Percentiles rank a stretch among this genome's conserved stretches.
Conservation (phyloP, 129 eudicot species). For the Artemisia annua region DNA sequence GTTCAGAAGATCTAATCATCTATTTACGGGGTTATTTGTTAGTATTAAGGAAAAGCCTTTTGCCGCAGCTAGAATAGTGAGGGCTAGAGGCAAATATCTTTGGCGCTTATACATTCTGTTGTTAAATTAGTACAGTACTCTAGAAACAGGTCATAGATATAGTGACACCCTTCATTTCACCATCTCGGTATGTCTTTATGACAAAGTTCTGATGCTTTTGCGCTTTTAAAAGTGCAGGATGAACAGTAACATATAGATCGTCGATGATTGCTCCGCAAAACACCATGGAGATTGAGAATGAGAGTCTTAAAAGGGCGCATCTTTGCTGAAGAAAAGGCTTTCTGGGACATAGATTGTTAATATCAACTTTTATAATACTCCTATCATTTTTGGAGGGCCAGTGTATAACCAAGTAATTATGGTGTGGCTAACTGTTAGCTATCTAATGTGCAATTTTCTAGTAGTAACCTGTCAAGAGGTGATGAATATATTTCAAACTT, state of each 20-base stretch:
- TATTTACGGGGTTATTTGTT: too few relatives aligned
- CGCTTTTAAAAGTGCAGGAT: too few relatives aligned
- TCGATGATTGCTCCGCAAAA: too few relatives aligned
- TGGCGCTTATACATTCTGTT: conserved; percentile 9
- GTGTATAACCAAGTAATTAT: neutral
- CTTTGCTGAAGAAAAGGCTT: conserved; percentile 11
- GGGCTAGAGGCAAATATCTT: neutral
- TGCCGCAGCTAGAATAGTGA: neutral
- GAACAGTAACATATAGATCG: too few relatives aligned
- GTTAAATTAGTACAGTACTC: conserved; percentile 2
- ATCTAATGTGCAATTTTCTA: too few relatives aligned
- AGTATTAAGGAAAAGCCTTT: too few relatives aligned
- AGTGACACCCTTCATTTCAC: neutral
- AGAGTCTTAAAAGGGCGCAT: neutral
- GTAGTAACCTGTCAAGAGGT: too few relatives aligned
- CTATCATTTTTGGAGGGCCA: neutral
- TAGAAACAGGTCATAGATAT: neutral
- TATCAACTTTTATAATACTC: conserved; percentile 17
- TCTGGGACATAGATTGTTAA: neutral
- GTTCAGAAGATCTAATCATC: neutral
- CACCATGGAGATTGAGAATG: conserved; percentile 13
- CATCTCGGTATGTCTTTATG: neutral
- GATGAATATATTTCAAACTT: too few relatives aligned
- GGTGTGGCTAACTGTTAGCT: neutral
- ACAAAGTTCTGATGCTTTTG: too few relatives aligned